These are phyloP conservation scores for Lachnellula cervina DNA, from an alignment of 2,329 filamentous ascomycete genomes.

Conservation along the genomic window DNA sequence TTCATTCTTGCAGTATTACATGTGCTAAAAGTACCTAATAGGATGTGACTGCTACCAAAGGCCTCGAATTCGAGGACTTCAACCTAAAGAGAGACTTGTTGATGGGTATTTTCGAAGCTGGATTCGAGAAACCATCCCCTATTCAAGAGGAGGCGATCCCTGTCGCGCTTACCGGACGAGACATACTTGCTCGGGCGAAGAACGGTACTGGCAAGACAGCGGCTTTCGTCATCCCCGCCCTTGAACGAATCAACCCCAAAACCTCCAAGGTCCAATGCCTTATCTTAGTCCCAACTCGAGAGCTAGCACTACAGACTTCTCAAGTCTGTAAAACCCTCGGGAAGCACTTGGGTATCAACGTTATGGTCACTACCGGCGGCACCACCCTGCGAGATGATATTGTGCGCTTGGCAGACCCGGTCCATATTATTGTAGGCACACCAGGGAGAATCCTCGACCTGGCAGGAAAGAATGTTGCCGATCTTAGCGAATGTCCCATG, in stretches of 20 bases:
- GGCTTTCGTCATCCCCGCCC: slow-evolving; percentile 91
- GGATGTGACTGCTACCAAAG: slow-evolving; percentile 98
- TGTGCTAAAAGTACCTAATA: slow-evolving; percentile 35
- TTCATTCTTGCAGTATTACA: neutral
- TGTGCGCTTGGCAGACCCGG: slow-evolving; percentile 84
- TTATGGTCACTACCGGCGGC: slow-evolving; percentile 98
- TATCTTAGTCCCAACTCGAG: slow-evolving; percentile 92
- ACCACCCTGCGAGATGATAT: slow-evolving; percentile 96
- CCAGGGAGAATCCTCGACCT: slow-evolving; percentile 94
- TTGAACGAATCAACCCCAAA: slow-evolving; percentile 96
- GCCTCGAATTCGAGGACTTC: slow-evolving; percentile 96
- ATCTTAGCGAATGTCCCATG: slow-evolving; percentile 91
- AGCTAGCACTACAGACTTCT: slow-evolving; percentile 95
- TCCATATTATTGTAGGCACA: slow-evolving; percentile 97
- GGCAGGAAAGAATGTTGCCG: slow-evolving; percentile 92
- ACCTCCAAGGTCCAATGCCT: slow-evolving; percentile 93
- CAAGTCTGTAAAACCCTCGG: slow-evolving; percentile 98
- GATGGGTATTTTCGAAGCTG: slow-evolving; percentile 99
- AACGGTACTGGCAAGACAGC: slow-evolving; percentile 99
- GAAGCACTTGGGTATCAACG: slow-evolving; percentile 94
- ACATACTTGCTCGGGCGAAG: slow-evolving; percentile 94
- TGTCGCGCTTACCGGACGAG: slow-evolving; percentile 88
- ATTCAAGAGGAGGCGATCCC: slow-evolving; percentile 99
- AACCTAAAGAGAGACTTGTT: slow-evolving; percentile 89
- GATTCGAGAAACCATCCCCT: slow-evolving; percentile 96